Evolutionary conservation across 1,284 basidiomycete species (phyloP).

Genomic region (Ustilago cynodontis): DNA sequence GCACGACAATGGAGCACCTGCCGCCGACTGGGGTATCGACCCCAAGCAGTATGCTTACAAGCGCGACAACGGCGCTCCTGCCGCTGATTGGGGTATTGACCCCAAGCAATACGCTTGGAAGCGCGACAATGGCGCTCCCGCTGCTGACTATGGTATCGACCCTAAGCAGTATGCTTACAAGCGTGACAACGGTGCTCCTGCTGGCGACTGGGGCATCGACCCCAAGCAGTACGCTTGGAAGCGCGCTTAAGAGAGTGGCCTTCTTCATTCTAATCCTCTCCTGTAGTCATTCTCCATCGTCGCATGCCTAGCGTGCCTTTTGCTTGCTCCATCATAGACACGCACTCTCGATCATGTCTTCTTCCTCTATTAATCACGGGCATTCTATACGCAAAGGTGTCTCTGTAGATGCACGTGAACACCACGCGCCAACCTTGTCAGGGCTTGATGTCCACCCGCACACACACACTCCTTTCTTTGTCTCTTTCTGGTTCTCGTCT

Average conservation of each 20-base stretch:
- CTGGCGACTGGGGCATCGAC: slow-evolving; percentile 21
- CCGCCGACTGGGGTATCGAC: slow-evolving; percentile 22
- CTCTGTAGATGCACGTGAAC: not conserved
- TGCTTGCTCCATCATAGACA: slow-evolving; percentile 6
- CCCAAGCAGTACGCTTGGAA: slow-evolving; percentile 11
- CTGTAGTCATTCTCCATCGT: not conserved
- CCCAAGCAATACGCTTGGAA: slow-evolving; percentile 11
- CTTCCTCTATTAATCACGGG: not conserved
- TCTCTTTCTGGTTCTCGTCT: slow-evolving; percentile 3
- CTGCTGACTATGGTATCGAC: slow-evolving; percentile 23
- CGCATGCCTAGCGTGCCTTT: slow-evolving; percentile 2
- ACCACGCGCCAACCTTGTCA: not conserved
- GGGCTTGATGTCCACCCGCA: not conserved
- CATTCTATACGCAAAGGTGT: not conserved
- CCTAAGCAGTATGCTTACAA: slow-evolving; percentile 12
- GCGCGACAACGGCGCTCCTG: slow-evolving; percentile 13
- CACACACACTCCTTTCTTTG: not conserved
- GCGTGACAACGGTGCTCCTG: slow-evolving; percentile 16
- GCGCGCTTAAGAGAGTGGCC: too few species aligned
- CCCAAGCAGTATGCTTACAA: slow-evolving; percentile 12
- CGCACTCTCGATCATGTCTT: not conserved
- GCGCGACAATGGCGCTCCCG: slow-evolving; percentile 13
- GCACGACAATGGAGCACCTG: slow-evolving; percentile 20
- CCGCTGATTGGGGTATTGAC: slow-evolving; percentile 21
- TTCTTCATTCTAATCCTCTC: not conserved